These are phyloP conservation scores for Myochromella boudieri DNA, from an alignment of 768 basidiomycete genomes.

Conservation along the genomic window DNA sequence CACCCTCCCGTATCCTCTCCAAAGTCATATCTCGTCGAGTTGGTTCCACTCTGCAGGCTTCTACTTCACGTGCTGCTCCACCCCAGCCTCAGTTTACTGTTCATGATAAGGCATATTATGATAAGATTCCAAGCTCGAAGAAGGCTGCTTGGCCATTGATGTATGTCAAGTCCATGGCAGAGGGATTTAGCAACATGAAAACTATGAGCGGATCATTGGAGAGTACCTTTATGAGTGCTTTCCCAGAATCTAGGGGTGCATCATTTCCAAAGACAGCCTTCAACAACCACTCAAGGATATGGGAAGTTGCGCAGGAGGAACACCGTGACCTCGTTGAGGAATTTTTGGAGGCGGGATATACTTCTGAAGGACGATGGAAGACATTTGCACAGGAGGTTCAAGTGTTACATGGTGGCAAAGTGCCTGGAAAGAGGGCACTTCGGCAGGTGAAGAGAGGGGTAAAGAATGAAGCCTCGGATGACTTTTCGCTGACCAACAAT, in stretches of 20 bases:
- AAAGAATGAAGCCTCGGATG: not conserved
- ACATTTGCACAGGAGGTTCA: not conserved
- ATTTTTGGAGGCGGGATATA: not conserved
- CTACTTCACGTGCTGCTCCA: not conserved
- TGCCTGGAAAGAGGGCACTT: too few species aligned
- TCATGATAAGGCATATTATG: not conserved
- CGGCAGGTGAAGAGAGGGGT: not conserved
- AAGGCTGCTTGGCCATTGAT: not conserved
- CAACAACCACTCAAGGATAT: not conserved
- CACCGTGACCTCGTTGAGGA: not conserved
- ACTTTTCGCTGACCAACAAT: not conserved
- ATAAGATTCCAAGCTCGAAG: not conserved
- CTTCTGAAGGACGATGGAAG: not conserved
- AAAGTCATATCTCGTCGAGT: not conserved
- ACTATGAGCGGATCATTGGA: not conserved
- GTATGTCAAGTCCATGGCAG: not conserved
- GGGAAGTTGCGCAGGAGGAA: not conserved
- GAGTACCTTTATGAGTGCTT: not conserved
- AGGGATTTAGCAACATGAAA: not conserved
- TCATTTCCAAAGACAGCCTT: not conserved
- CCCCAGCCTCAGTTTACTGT: not conserved
- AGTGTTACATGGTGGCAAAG: too few species aligned
- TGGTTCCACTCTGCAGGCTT: not conserved
- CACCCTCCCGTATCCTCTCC: not conserved
- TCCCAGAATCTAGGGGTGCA: not conserved